These are phyloP conservation scores for Hypoxylon rubiginosum DNA, from an alignment of 2,329 filamentous ascomycete species.

Conservation along the genomic window DNA sequence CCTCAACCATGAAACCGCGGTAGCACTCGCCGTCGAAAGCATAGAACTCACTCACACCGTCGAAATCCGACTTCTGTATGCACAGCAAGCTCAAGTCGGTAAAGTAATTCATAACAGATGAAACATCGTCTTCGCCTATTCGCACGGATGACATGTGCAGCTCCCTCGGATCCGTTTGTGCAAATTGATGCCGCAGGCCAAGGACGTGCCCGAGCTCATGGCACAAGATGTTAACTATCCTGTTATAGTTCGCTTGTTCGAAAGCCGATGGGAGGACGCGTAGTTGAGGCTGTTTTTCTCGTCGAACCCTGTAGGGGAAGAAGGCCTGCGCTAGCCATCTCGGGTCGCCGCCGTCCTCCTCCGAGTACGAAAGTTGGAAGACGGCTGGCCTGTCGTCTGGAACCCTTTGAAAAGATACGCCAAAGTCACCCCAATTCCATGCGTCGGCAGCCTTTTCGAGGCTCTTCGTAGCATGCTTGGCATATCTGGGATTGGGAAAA, in stretches of 20 bases:
- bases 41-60: neutral
- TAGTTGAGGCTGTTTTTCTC: neutral
- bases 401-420: slow-evolving; percentile 16
- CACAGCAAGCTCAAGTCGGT: neutral
- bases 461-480: neutral
- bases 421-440: slow-evolving; percentile 3
- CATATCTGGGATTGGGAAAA: neutral
- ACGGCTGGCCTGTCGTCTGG: slow-evolving; percentile 4
- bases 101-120: neutral
- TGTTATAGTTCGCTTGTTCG: neutral
- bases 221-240: slow-evolving; percentile 15
- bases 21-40: no score
- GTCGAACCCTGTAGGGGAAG: slow-evolving; percentile 1
- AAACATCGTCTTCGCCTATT: neutral
- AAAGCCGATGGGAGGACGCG: slow-evolving; percentile 4
- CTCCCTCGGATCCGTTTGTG: neutral
- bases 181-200: slow-evolving; percentile 19
- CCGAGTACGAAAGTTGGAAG: slow-evolving; percentile 18
- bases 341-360: neutral
- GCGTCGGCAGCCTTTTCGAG: neutral
- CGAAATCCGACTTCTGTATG: neutral
- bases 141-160: neutral
- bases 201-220: slow-evolving; percentile 30
- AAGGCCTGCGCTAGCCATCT: slow-evolving; percentile 6
- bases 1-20: neutral